Conservation (phyloP, 345 rosid species). For the Nephelium lappaceum region DNA sequence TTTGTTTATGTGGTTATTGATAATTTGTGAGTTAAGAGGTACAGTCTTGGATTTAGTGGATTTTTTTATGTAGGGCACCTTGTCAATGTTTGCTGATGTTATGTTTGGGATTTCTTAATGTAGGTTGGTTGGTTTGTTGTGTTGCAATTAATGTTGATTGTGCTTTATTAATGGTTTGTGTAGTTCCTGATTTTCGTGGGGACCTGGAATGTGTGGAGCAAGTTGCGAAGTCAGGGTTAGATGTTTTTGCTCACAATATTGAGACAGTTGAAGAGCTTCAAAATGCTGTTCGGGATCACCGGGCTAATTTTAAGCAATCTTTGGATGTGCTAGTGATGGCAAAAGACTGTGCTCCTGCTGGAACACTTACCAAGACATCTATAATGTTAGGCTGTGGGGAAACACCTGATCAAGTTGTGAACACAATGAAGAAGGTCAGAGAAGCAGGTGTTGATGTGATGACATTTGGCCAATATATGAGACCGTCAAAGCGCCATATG, state of each 20-base stretch:
- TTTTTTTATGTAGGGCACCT: neutral
- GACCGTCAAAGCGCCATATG: constrained; percentile 99
- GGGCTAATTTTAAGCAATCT: constrained; percentile 97
- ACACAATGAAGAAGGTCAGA: constrained; percentile 93
- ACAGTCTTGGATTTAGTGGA: neutral
- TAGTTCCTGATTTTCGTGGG: constrained; percentile 98
- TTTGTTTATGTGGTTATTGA: neutral
- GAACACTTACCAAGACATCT: constrained; percentile 92
- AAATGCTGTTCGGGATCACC: constrained; percentile 79
- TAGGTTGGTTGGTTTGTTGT: neutral
- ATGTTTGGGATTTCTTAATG: neutral
- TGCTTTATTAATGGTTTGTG: constrained; percentile 22
- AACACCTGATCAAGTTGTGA: constrained; percentile 91
- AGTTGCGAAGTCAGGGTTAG: constrained; percentile 84
- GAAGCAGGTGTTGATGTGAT: constrained; percentile 99
- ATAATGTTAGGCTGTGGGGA: constrained; percentile 98
- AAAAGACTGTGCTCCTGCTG: constrained; percentile 69
- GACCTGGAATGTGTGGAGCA: constrained; percentile 75
- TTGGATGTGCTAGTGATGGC: constrained; percentile 89
- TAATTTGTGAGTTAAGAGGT: neutral
- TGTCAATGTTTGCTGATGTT: neutral
- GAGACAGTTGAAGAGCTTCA: constrained; percentile 99
- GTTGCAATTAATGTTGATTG: neutral
- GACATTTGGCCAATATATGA: constrained; percentile 98
- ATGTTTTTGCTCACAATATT: constrained; percentile 95